A percentile compares a stretch with the other conserved stretches of the same genome.
Evolutionary conservation across 257 asterid species (phyloP).

Genomic region (Solanum microdontum): DNA sequence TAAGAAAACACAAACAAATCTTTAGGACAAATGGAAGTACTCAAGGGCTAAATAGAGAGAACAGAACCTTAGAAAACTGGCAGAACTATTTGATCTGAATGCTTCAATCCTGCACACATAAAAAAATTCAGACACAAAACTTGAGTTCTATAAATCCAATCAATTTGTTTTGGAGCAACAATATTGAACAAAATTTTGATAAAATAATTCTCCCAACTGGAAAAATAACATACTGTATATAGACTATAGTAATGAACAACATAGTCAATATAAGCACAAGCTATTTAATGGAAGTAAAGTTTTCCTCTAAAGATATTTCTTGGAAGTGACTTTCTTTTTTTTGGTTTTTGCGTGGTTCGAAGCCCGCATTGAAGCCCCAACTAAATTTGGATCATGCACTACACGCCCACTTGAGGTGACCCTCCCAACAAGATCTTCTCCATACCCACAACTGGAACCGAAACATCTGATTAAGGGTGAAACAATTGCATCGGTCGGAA

Average conservation of each 20-base stretch:
- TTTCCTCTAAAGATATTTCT: background rate
- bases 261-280: background rate
- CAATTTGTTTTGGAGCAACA: background rate
- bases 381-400: background rate
- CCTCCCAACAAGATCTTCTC: background rate
- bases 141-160: background rate
- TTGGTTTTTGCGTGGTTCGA: accelerated
- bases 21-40: background rate
- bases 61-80: too few relatives aligned
- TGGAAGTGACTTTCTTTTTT: background rate
- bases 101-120: background rate
- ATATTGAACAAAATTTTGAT: too few relatives aligned
- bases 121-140: background rate
- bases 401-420: accelerated
- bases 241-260: background rate
- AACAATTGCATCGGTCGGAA: too few relatives aligned
- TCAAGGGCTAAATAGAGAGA: background rate
- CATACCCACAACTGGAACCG: background rate
- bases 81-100: background rate
- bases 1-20: background rate
- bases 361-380: accelerated
- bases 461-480: too few relatives aligned
- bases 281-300: background rate
- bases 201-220: background rate
- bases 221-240: background rate